Evolutionary conservation across 805 yeast species (phyloP).

Genomic region (Cyberlindnera saturnus): DNA sequence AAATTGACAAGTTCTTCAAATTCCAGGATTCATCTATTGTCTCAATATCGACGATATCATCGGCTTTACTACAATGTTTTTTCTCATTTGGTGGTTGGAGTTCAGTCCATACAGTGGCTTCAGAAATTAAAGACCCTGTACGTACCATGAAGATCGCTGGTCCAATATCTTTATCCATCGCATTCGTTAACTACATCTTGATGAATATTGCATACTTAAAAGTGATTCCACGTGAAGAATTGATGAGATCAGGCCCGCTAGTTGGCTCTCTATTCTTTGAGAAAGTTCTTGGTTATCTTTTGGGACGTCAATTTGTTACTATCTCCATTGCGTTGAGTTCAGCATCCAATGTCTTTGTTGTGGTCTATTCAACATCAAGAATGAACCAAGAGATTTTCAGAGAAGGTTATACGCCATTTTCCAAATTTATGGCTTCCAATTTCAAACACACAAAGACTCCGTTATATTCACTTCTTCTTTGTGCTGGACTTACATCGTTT

Average conservation of each 20-base stretch:
- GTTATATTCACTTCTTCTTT: slow-evolving; percentile 37
- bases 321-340: slow-evolving; percentile 55
- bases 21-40: slow-evolving; percentile 28
- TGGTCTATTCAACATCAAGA: slow-evolving; percentile 51
- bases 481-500: slow-evolving; percentile 26
- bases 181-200: slow-evolving; percentile 42
- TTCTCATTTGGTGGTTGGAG: slow-evolving; percentile 64
- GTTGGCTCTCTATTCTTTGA: slow-evolving; percentile 55
- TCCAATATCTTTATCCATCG: slow-evolving; percentile 43
- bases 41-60: slow-evolving; percentile 40
- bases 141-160: slow-evolving; percentile 57
- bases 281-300: slow-evolving; percentile 43
- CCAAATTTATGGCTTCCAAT: slow-evolving; percentile 46
- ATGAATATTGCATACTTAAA: slow-evolving; percentile 53
- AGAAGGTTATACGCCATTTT: slow-evolving; percentile 56
- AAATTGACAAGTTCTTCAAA: slow-evolving; percentile 24
- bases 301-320: slow-evolving; percentile 51
- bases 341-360: slow-evolving; percentile 58
- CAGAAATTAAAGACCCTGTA: slow-evolving; percentile 55
- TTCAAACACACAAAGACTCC: slow-evolving; percentile 50
- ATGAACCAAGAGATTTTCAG: slow-evolving; percentile 60
- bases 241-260: slow-evolving; percentile 48
- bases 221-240: slow-evolving; percentile 47
- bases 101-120: slow-evolving; percentile 52
- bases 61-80: slow-evolving; percentile 51